Evolutionary conservation across 164 flowering plant genomes (phyloP).

Genomic region (Amborella trichopoda): DNA sequence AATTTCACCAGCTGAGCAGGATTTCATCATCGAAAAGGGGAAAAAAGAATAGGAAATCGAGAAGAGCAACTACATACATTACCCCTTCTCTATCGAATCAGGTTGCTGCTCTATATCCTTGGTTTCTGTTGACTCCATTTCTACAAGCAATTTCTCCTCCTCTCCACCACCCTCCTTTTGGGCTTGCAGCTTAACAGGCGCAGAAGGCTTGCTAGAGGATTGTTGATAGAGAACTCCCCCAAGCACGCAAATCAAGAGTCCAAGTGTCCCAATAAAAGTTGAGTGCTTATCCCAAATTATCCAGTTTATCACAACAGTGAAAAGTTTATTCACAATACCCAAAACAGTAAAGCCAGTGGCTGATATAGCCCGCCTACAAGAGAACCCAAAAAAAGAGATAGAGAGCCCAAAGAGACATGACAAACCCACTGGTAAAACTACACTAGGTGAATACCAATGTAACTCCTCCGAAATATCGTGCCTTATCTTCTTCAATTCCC

Average conservation of each 20-base stretch:
- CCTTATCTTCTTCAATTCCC: slow-evolving; percentile 84
- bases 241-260: slow-evolving; percentile 82
- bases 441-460: slow-evolving; percentile 67
- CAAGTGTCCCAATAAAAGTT: slow-evolving; percentile 72
- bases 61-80: no score
- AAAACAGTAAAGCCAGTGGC: slow-evolving; percentile 95
- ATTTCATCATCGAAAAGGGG: no score
- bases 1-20: no score
- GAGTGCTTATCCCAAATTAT: slow-evolving; percentile 96
- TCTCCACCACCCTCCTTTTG: slow-evolving; percentile 39
- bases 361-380: slow-evolving; percentile 86
- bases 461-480: slow-evolving; percentile 69
- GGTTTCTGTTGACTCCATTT: slow-evolving; percentile 30
- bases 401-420: slow-evolving; percentile 88
- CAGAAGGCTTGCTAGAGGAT: slow-evolving; percentile 53
- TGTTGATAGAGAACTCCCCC: slow-evolving; percentile 94
- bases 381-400: slow-evolving; percentile 93
- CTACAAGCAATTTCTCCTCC: slow-evolving; percentile 44
- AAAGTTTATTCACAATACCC: slow-evolving; percentile 84
- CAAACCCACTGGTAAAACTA: slow-evolving; percentile 57
- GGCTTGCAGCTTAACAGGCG: slow-evolving; percentile 14
- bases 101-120: no score
- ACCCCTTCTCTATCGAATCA: no score
- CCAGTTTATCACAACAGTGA: slow-evolving; percentile 80
- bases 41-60: no score